phyloP scores from a whole-genome alignment of 495 filamentous ascomycete genomes.

The Extremus antarcticus region DNA sequence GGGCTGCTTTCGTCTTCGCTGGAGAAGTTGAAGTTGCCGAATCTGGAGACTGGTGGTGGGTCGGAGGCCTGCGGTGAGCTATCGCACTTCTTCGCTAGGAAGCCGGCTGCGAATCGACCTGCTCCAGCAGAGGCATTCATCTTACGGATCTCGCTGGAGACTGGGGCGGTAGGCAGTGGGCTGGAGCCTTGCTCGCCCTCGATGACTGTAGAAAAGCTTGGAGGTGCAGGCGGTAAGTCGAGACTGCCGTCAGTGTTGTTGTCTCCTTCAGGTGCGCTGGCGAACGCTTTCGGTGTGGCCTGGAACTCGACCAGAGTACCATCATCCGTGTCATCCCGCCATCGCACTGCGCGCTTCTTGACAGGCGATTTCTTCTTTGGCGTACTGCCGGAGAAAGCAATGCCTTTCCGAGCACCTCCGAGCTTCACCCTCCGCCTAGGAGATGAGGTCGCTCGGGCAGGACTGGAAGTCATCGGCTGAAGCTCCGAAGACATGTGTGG shows the following conservation, averaged over 20 bases:
- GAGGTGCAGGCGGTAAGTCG: slow-evolving; percentile 24
- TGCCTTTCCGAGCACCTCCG: slow-evolving; percentile 57
- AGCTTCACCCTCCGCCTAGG: slow-evolving; percentile 64
- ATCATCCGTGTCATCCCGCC: slow-evolving; percentile 82
- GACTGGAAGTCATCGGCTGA: slow-evolving; percentile 15
- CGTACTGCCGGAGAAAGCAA: slow-evolving; percentile 55
- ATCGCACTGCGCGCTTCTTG: slow-evolving; percentile 74
- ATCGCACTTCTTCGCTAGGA: slow-evolving; percentile 62
- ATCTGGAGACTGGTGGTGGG: slow-evolving; percentile 17
- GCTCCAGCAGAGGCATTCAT: slow-evolving; percentile 29
- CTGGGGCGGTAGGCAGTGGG: slow-evolving; percentile 39
- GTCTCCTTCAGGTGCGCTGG: slow-evolving; percentile 38
- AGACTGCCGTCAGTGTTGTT: slow-evolving; percentile 7
- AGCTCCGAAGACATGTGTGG: slow-evolving; percentile 28
- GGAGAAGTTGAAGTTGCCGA: slow-evolving; percentile 30
- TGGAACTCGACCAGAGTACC: slow-evolving; percentile 76
- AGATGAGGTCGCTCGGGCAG: slow-evolving; percentile 37
- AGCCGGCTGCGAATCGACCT: slow-evolving; percentile 83
- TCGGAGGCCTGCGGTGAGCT: slow-evolving; percentile 58
- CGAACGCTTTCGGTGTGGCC: slow-evolving; percentile 64
- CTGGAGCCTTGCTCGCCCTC: slow-evolving; percentile 35
- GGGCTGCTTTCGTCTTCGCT: slow-evolving; percentile 53
- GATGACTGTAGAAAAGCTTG: not conserved
- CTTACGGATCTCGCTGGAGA: slow-evolving; percentile 36
- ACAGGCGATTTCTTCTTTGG: slow-evolving; percentile 63